Base-by-base conservation (phyloP, 1,139 yeast species). In the Keqinozyma sinolaborantium region DNA sequence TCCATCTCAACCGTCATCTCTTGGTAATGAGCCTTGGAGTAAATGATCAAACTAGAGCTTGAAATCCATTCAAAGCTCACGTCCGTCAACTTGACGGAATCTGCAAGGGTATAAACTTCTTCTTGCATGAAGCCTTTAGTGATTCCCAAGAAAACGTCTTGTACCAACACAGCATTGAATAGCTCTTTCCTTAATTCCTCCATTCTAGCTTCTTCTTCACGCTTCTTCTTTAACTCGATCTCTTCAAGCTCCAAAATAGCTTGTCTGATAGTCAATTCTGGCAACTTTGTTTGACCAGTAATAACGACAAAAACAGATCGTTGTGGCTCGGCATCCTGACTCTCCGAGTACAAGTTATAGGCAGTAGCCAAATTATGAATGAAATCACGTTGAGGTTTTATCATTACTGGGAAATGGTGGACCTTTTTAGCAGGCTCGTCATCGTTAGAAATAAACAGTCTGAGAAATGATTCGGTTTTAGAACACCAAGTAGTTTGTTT, bases 271-370 rank as follows among this genome's bases (percentile, higher is more conserved):
- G 57, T 50, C 26, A 51, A 33, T 2, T 40, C 30, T 2, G 73
- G 73, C 3, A 52, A 41, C 3, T 38, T 43, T 0, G 77, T 40
- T 35, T 51, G 50, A 29, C 66, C 60, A 2, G 66, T 58, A 7
- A 67, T 48, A 35, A 73, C 75, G 10, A 87, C 66, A 39, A 75
- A 81, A 0, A 86, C 90, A 10, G 82, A 75, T 41, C 95, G 58
- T 35, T 77, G 69, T 0, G 96, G 95, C 42, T 86, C 96, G 2
- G 74, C 74, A 51, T 86, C 96, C 44, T 84, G 90, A 1, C 92
- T 76, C 47, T 84, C 88, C 0, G 83, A 67, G 45, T 75, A 78
- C 11, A 87, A 50, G 6, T 70, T 64, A 50, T 67, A 86, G 0
- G 75, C 57, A 21, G 67, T 73, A 0, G 90, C 82, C 28, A 88